Percentiles rank a stretch among this genome's conserved stretches.
phyloP scores from a whole-genome alignment of 1,284 basidiomycete species.

The Ganoderma resinaceum region DNA sequence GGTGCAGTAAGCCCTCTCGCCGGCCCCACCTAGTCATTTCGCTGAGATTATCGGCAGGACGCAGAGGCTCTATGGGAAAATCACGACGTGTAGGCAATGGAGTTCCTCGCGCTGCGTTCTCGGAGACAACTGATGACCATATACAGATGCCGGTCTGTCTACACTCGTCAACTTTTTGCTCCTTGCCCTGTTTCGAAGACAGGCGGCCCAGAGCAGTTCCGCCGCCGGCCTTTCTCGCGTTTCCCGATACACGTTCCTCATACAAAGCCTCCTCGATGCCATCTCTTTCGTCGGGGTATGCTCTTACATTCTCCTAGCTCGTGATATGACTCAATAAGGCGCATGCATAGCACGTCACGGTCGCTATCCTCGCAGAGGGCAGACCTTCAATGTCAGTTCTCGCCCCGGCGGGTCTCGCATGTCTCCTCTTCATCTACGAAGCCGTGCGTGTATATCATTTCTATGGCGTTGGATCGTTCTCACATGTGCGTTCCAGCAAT shows the following conservation, averaged over 20 bases:
- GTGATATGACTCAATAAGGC: background rate
- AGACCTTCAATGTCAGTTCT: conserved; percentile 79
- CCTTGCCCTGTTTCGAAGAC: conserved; percentile 73
- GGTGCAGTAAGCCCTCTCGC: conserved; percentile 55
- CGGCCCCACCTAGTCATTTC: background rate
- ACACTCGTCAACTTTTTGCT: conserved; percentile 72
- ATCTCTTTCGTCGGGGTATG: conserved; percentile 78
- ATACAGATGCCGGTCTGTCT: conserved; percentile 75
- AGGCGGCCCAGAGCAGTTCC: conserved; percentile 78
- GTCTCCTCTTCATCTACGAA: conserved; percentile 74
- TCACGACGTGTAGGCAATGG: conserved; percentile 77
- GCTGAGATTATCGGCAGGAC: conserved; percentile 43
- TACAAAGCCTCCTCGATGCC: conserved; percentile 80
- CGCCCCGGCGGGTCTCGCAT: conserved; percentile 83
- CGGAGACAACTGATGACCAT: background rate
- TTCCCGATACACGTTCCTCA: conserved; percentile 82
- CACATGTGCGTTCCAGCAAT: conserved; percentile 64
- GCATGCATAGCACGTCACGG: conserved; percentile 68
- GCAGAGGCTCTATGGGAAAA: conserved; percentile 79
- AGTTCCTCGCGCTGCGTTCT: background rate
- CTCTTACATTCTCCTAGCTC: too few relatives aligned
- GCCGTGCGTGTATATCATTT: conserved; percentile 54
- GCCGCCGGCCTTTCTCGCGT: conserved; percentile 80
- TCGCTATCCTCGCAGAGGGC: conserved; percentile 84
- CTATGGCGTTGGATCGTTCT: background rate